Evolutionary conservation across 257 asterid species (phyloP), one percentile per base, ranked within the genome.

Genomic region (Agastache rugosa): DNA sequence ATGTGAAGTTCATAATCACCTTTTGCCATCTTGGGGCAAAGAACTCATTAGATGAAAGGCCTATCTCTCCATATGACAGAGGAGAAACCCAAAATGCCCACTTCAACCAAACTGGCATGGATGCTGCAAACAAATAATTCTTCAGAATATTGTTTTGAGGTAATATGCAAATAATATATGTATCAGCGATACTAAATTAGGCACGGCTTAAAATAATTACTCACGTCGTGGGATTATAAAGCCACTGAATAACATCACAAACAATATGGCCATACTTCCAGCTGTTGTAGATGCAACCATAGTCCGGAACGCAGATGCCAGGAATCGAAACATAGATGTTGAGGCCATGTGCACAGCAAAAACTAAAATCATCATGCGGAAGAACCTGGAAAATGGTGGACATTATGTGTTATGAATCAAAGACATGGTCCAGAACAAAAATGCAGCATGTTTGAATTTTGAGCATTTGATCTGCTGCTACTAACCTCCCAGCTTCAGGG

Each of bases 1-100:
- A 8, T 47, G 12, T 54, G 59, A 37, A 65, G 69, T 39, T 63
- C 8, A 16, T 41, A 23, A 3, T 0, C 63, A 12, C 95, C 77
- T 83, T 80, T 83, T 87, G 91, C 96, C 96, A 86, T 59, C 94
- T 62, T 62, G 89, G 88, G 45, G 96, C 83, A 25, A 77, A 87
- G 76, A 90, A 90, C 78, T 90, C 96, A 75, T 88, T 90, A 9
- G 83, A 63, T 25, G 92, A 73, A 76, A 90, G 83, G 63, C 87
- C 96, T 63, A 88, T 83, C 87, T 86, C 90, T 47, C 94, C 96
- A 70, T 90, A 90, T 16, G 96, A 80, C 70, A 85, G 10, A 2
- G 96, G 96, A 71, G 90, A 86, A 71, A 85, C 58, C 96, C 96
- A 90, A 78, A 86, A 86, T 47, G 80, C 91, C 94, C 96, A 90